These are phyloP conservation scores for Gymnopilus dilepis DNA, from an alignment of 768 basidiomycete genomes.

Conservation along the genomic window DNA sequence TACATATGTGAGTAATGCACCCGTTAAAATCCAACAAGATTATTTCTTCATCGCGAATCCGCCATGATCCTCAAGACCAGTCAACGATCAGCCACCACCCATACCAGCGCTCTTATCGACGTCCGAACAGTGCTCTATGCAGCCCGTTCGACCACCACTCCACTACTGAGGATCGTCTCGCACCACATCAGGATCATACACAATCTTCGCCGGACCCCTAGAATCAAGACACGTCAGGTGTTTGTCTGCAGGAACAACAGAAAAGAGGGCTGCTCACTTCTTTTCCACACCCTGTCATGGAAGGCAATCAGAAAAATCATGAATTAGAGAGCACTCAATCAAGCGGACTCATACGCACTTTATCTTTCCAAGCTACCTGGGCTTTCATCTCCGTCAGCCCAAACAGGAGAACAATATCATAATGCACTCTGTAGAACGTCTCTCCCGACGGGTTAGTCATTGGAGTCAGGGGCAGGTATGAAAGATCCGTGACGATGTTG, in stretches of 20 bases:
- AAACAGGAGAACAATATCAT: constrained; percentile 47
- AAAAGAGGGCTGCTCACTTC: constrained; percentile 27
- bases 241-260: neutral
- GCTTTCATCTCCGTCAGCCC: constrained; percentile 55
- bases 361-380: constrained; percentile 50
- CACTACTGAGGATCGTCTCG: neutral
- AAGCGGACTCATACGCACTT: constrained; percentile 33
- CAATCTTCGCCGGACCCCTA: constrained; percentile 33
- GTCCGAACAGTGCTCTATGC: too few relatives aligned
- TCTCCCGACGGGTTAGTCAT: constrained; percentile 15
- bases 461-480: constrained; percentile 23
- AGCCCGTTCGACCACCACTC: neutral
- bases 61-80: too few relatives aligned
- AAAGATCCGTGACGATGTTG: constrained; percentile 30
- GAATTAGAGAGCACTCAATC: neutral
- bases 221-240: neutral
- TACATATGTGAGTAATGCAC: too few relatives aligned
- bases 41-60: too few relatives aligned
- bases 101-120: too few relatives aligned
- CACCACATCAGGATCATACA: constrained; percentile 23
- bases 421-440: constrained; percentile 34
- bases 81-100: neutral
- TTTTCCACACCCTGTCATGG: constrained; percentile 41
- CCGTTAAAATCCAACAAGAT: too few relatives aligned
- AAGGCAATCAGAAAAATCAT: neutral